Evolutionary conservation across 208 protist genomes (phyloP).

Genomic region (Strigomonas galati): DNA sequence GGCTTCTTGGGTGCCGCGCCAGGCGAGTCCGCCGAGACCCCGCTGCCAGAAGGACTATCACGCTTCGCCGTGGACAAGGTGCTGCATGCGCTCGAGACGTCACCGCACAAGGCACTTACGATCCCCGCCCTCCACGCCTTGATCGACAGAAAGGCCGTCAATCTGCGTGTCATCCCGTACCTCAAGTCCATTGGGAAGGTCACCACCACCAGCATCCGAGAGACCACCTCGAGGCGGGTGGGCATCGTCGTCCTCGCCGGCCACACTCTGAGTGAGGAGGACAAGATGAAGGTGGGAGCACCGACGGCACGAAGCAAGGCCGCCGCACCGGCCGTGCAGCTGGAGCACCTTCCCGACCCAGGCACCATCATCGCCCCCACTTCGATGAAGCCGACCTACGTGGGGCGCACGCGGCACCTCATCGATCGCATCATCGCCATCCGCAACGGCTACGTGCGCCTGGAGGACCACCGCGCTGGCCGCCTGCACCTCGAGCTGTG

Average conservation of each 20-base stretch:
- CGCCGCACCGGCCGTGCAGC: background rate
- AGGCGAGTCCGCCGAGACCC: background rate
- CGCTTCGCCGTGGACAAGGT: constrained; percentile 51
- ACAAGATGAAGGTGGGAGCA: constrained; percentile 21
- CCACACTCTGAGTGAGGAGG: constrained; percentile 23
- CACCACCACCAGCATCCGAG: constrained; percentile 46
- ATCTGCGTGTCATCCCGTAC: constrained; percentile 51
- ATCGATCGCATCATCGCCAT: constrained; percentile 47
- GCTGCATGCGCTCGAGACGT: constrained; percentile 43
- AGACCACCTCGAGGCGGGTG: constrained; percentile 30
- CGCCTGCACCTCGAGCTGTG: constrained; percentile 84
- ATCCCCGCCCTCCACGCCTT: constrained; percentile 32
- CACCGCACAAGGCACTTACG: constrained; percentile 47
- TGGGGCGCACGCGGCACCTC: constrained; percentile 9
- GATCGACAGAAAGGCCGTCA: constrained; percentile 43
- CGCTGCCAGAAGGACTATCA: constrained; percentile 49
- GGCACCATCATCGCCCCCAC: background rate
- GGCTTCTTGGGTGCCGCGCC: background rate
- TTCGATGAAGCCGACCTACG: background rate
- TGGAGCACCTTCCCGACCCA: background rate
- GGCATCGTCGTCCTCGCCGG: constrained; percentile 55
- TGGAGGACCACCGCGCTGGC: constrained; percentile 34
- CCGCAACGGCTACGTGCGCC: constrained; percentile 73
- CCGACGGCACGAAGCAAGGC: background rate
- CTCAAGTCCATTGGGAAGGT: constrained; percentile 37